A percentile compares a stretch with the other conserved stretches of the same genome.
phyloP scores from a whole-genome alignment of 768 basidiomycete species.

The Termitomyces sp. region DNA sequence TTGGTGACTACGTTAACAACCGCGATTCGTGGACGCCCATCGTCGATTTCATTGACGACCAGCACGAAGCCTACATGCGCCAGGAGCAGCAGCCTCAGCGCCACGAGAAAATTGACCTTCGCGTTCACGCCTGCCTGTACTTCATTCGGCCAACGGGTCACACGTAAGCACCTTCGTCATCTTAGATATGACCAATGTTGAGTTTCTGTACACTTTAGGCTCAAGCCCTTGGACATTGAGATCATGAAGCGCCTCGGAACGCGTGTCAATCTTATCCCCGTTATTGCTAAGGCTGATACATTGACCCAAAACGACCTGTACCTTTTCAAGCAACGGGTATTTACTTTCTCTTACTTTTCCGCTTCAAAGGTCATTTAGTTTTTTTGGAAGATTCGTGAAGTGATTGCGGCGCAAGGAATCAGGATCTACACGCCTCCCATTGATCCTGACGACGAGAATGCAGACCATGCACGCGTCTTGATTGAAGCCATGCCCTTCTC shows the following conservation, averaged over 20 bases:
- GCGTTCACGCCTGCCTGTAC: constrained; percentile 96
- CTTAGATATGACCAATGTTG: constrained; percentile 7
- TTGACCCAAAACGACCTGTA: constrained; percentile 91
- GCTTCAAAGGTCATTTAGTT: constrained; percentile 6
- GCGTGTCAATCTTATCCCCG: constrained; percentile 96
- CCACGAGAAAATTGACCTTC: constrained; percentile 88
- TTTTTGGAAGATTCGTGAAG: constrained; percentile 73
- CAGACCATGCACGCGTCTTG: constrained; percentile 86
- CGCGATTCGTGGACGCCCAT: constrained; percentile 98
- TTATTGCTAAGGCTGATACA: constrained; percentile 97
- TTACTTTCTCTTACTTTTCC: constrained; percentile 26
- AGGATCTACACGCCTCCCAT: constrained; percentile 93
- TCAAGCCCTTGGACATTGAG: constrained; percentile 98
- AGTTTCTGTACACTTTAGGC: constrained; percentile 36
- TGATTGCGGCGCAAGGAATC: constrained; percentile 88
- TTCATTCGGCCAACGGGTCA: constrained; percentile 96
- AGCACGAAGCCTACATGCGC: constrained; percentile 93
- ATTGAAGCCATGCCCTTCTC: constrained; percentile 96
- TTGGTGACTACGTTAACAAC: constrained; percentile 99
- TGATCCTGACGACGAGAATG: constrained; percentile 82
- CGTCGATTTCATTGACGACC: constrained; percentile 97
- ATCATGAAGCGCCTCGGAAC: constrained; percentile 99
- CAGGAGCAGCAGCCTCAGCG: constrained; percentile 99
- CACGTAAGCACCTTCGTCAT: constrained; percentile 59
- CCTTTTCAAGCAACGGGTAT: constrained; percentile 89